A percentile compares a stretch with the other conserved stretches of the same genome.
phyloP scores from a whole-genome alignment of 1,139 yeast species.

The Meyerozyma sp. region DNA sequence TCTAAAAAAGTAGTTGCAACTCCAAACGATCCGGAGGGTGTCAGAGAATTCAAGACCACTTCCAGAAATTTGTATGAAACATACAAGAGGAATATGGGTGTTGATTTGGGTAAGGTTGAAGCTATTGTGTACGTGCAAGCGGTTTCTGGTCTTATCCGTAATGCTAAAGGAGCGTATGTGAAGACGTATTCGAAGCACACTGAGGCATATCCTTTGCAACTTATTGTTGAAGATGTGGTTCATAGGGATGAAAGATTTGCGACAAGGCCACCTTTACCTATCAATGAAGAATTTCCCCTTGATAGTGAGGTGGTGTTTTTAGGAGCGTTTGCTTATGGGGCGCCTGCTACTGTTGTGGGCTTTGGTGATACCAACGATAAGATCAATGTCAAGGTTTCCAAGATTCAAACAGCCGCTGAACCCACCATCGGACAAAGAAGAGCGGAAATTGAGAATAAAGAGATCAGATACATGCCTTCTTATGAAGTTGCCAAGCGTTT shows the following conservation, averaged over 20 bases:
- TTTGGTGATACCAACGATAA: constrained; percentile 46
- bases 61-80: constrained; percentile 26
- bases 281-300: constrained; percentile 76
- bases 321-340: constrained; percentile 87
- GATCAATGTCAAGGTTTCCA: constrained; percentile 47
- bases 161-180: constrained; percentile 67
- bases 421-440: constrained; percentile 60
- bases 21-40: constrained; percentile 36
- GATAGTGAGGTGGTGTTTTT: constrained; percentile 72
- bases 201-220: constrained; percentile 66
- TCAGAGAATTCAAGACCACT: constrained; percentile 33
- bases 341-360: constrained; percentile 72
- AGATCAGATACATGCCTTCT: constrained; percentile 61
- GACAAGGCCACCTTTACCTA: constrained; percentile 71
- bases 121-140: constrained; percentile 65
- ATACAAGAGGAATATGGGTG: constrained; percentile 51
- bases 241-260: constrained; percentile 70
- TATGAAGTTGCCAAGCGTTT: constrained; percentile 59
- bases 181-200: constrained; percentile 55
- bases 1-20: constrained; percentile 32
- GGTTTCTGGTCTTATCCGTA: constrained; percentile 75
- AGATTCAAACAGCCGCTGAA: constrained; percentile 47
- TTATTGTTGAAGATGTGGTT: constrained; percentile 69
- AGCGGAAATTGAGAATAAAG: constrained; percentile 50
- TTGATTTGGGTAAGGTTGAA: constrained; percentile 47